phyloP scores from a whole-genome alignment of 805 yeast species.

The Clavispora carvajalis region DNA sequence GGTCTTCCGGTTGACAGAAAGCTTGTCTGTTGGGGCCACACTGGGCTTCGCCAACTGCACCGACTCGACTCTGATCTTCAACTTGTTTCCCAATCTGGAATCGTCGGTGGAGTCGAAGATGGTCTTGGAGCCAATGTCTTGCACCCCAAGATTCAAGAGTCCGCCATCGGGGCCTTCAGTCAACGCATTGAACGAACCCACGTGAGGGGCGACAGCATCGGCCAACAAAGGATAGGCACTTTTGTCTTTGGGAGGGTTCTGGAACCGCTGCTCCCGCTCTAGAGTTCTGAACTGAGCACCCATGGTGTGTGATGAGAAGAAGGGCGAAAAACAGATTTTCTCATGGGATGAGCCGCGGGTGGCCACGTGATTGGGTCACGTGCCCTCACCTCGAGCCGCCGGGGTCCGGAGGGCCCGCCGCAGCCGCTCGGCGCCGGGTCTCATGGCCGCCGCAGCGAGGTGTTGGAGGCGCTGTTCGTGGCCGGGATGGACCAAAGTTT shows the following conservation, averaged over 20 bases:
- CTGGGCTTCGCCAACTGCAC: slow-evolving; percentile 84
- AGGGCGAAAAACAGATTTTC: slow-evolving; percentile 2
- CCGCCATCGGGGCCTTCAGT: slow-evolving; percentile 88
- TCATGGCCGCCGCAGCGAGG: no score
- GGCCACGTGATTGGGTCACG: neutral
- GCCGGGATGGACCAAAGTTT: no score
- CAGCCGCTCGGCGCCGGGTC: no score
- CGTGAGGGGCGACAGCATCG: slow-evolving; percentile 92
- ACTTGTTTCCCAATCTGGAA: slow-evolving; percentile 75
- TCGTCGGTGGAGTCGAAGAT: slow-evolving; percentile 76
- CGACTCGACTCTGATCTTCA: slow-evolving; percentile 77
- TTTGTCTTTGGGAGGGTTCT: slow-evolving; percentile 84
- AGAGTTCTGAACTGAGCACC: slow-evolving; percentile 71
- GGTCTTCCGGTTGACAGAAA: slow-evolving; percentile 70
- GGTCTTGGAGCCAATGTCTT: slow-evolving; percentile 82
- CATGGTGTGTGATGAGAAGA: slow-evolving; percentile 17
- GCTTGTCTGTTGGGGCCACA: slow-evolving; percentile 64
- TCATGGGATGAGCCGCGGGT: slow-evolving; percentile 1
- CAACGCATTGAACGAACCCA: slow-evolving; percentile 93
- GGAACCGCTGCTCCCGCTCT: slow-evolving; percentile 81
- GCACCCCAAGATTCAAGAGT: slow-evolving; percentile 73
- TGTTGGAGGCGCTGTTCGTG: no score
- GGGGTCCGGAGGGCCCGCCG: no score
- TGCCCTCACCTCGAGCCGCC: no score
- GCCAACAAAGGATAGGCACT: slow-evolving; percentile 74